phyloP scores from a whole-genome alignment of 371 early-diverging fungal species.

The Rhizopus arrhizus region DNA sequence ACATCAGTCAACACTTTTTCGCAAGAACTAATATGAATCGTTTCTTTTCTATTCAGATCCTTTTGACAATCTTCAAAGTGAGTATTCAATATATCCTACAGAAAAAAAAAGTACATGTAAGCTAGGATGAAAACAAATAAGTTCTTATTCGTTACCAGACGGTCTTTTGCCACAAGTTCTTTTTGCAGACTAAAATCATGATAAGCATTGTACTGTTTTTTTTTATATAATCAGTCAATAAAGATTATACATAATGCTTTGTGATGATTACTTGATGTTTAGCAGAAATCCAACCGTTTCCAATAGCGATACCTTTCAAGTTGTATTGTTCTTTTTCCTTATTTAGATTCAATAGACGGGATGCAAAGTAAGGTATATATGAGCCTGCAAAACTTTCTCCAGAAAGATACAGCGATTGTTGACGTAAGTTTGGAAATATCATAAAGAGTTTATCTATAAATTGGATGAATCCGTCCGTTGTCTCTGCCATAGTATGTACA shows the following conservation, averaged over 20 bases:
- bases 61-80: constrained; percentile 33
- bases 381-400: constrained; percentile 90
- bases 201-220: constrained; percentile 51
- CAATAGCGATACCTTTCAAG: constrained; percentile 73
- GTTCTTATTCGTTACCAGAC: constrained; percentile 33
- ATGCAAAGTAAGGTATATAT: constrained; percentile 82
- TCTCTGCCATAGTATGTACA: constrained; percentile 46
- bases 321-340: constrained; percentile 47
- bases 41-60: constrained; percentile 20
- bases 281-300: constrained; percentile 91
- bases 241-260: neutral
- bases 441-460: constrained; percentile 68
- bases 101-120: neutral
- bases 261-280: constrained; percentile 59
- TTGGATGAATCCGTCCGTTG: constrained; percentile 53
- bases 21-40: constrained; percentile 32
- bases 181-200: constrained; percentile 51
- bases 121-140: neutral
- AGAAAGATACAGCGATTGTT: constrained; percentile 71
- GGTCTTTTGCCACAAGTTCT: constrained; percentile 38
- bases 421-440: constrained; percentile 61
- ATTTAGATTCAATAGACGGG: constrained; percentile 59
- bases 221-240: constrained; percentile 18
- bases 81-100: constrained; percentile 16
- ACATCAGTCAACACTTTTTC: constrained; percentile 37